Evolutionary conservation across 2,329 filamentous ascomycete genomes (phyloP).

Genomic region (Penicillium thymicola): DNA sequence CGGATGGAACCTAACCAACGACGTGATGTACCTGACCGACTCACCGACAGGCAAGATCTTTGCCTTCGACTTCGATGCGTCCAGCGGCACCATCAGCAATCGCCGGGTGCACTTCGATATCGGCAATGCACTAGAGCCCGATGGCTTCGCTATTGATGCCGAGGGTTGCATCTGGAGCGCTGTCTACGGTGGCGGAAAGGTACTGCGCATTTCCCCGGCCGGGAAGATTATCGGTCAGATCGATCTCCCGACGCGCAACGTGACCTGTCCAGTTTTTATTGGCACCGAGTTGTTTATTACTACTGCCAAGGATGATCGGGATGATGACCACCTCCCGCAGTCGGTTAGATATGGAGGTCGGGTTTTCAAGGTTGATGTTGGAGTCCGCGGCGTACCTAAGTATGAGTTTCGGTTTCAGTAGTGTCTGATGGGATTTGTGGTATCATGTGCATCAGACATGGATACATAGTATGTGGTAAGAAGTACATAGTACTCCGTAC

Average conservation of each 20-base stretch:
- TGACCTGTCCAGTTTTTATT: constrained; percentile 78
- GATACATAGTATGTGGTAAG: background rate
- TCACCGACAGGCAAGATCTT: constrained; percentile 68
- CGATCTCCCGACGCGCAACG: constrained; percentile 69
- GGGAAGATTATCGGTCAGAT: constrained; percentile 73
- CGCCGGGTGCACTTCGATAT: constrained; percentile 71
- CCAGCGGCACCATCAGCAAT: constrained; percentile 64
- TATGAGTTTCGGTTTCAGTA: constrained; percentile 60
- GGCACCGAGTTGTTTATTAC: constrained; percentile 76
- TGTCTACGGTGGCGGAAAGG: constrained; percentile 72
- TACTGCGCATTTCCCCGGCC: constrained; percentile 68
- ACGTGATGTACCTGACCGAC: constrained; percentile 80
- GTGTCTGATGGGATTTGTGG: constrained; percentile 1
- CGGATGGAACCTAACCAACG: constrained; percentile 70
- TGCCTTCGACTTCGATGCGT: constrained; percentile 68
- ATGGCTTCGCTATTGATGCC: constrained; percentile 79
- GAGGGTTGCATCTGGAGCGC: constrained; percentile 88
- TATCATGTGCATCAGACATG: background rate
- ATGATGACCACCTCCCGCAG: constrained; percentile 57
- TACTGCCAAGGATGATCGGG: constrained; percentile 66
- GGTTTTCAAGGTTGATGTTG: constrained; percentile 74
- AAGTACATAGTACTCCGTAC: too few relatives aligned
- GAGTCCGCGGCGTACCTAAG: constrained; percentile 61
- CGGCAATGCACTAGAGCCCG: constrained; percentile 62
- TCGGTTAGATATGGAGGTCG: constrained; percentile 66